A percentile compares a stretch with the other conserved stretches of the same genome.
These are phyloP conservation scores for Omphalotus olearius DNA, from an alignment of 1,284 basidiomycete species.

Conservation along the genomic window DNA sequence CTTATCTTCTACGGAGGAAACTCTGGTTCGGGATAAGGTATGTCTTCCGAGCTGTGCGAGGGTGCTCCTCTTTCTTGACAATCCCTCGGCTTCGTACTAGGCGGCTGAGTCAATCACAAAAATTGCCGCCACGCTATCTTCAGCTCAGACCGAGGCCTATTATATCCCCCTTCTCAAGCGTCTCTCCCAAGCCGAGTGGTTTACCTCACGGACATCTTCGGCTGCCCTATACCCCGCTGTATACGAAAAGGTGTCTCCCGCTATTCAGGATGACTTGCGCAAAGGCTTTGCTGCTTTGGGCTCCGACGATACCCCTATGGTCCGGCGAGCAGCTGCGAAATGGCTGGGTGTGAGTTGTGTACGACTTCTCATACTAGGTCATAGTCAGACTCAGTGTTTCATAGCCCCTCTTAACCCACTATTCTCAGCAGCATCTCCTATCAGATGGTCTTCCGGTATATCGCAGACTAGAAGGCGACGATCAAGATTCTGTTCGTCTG, in stretches of 20 bases:
- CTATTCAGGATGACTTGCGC: slow-evolving; percentile 86
- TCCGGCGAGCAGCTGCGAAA: slow-evolving; percentile 93
- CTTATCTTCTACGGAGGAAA: slow-evolving; percentile 96
- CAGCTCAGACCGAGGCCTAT: slow-evolving; percentile 83
- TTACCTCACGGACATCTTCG: slow-evolving; percentile 97
- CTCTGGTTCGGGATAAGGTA: slow-evolving; percentile 97
- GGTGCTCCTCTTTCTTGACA: slow-evolving; percentile 3
- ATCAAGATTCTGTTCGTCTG: slow-evolving; percentile 97
- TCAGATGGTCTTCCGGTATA: slow-evolving; percentile 92
- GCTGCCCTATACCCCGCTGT: slow-evolving; percentile 94
- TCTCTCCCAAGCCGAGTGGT: slow-evolving; percentile 95
- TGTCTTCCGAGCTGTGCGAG: slow-evolving; percentile 12
- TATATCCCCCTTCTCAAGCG: slow-evolving; percentile 92
- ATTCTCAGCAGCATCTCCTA: slow-evolving; percentile 77
- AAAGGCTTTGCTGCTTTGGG: slow-evolving; percentile 83
- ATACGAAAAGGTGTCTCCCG: slow-evolving; percentile 74
- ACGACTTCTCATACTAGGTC: background rate
- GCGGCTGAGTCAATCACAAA: slow-evolving; percentile 97
- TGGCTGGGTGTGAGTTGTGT: slow-evolving; percentile 80
- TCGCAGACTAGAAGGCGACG: slow-evolving; percentile 91
- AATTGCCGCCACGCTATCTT: slow-evolving; percentile 77
- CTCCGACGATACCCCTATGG: slow-evolving; percentile 98
- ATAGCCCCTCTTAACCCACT: slow-evolving; percentile 75
- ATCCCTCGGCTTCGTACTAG: slow-evolving; percentile 35
- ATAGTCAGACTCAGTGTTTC: slow-evolving; percentile 10